Evolutionary conservation across 1,284 basidiomycete genomes (phyloP).

Genomic region (Cryptococcus sp.): DNA sequence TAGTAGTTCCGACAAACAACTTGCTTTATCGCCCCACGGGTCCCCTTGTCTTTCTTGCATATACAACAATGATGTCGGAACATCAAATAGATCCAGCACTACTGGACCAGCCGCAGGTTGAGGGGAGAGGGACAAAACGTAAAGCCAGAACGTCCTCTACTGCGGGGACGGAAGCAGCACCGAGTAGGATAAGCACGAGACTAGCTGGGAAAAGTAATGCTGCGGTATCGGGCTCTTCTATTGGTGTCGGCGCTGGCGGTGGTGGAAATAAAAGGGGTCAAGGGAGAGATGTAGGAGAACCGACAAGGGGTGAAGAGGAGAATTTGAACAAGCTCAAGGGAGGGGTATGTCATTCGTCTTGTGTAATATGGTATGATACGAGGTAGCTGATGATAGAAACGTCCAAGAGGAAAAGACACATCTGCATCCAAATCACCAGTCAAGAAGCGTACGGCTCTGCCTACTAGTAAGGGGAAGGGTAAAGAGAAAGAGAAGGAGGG

Average conservation of each 20-base stretch:
- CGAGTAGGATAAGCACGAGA: no score
- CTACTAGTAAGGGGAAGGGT: neutral
- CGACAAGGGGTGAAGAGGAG: slow-evolving; percentile 33
- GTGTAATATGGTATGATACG: neutral
- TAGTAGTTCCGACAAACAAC: no score
- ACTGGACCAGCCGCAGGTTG: no score
- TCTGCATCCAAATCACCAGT: neutral
- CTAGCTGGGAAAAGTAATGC: neutral
- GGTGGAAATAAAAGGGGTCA: neutral
- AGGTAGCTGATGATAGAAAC: neutral
- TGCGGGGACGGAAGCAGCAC: no score
- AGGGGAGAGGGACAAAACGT: no score
- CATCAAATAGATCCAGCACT: no score
- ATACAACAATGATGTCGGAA: no score
- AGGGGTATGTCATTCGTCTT: slow-evolving; percentile 2
- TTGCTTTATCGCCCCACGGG: no score
- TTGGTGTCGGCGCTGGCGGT: neutral
- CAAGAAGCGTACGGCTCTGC: neutral
- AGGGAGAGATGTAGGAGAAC: slow-evolving; percentile 11
- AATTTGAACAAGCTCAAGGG: slow-evolving; percentile 16
- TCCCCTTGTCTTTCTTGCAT: no score
- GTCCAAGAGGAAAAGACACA: neutral
- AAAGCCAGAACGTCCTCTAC: no score
- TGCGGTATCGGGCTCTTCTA: neutral
- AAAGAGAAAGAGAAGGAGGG: no score